Evolutionary conservation across 176 grass and related monocot genomes (phyloP), one percentile per base, ranked within the genome.

Genomic region (Ananas comosus): DNA sequence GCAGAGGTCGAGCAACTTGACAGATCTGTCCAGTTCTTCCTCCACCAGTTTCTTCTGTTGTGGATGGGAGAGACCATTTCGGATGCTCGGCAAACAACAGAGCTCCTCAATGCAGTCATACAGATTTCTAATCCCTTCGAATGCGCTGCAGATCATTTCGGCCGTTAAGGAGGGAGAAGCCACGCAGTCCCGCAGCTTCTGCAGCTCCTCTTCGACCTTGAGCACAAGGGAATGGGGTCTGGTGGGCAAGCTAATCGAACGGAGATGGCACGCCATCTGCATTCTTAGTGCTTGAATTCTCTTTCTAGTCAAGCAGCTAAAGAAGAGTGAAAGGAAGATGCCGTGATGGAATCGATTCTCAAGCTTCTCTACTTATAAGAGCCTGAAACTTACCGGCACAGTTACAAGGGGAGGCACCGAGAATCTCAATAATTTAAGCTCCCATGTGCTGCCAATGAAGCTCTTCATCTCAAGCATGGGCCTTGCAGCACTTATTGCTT

Each of bases 1-100:
- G 67, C 71, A 71, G 48, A 75, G 48, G 49, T 87, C 71, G 17
- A 82, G 13, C 29, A 76, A 63, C 63, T 48, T 29, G 1, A 80
- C 63, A 49, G 77, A 85, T 3, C 17, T 11, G 12, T 64, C 70
- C 2, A 78, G 28, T 59, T 74, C 81, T 27, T 69, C 70, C 48
- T 83, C 77, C 63, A 72, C 25, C 72, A 11, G 23, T 9, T 72
- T 80, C 63, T 56, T 80, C 1, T 80, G 68, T 12, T 49, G 49
- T 49, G 12, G 11, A 0, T 70, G 12, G 12, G 23, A 66, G n/a
- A 72, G 68, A 48, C 50, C 29, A 12, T 25, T 23, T 18, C 63
- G 72, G 66, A 42, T 79, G 52, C 82, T 71, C 0, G 72, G 61
- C 3, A 75, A 24, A 51, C 61, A 47, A 8, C 66, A 18, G 19